Evolutionary conservation across 495 filamentous ascomycete species (phyloP).

Genomic region (Durotheca rogersii): DNA sequence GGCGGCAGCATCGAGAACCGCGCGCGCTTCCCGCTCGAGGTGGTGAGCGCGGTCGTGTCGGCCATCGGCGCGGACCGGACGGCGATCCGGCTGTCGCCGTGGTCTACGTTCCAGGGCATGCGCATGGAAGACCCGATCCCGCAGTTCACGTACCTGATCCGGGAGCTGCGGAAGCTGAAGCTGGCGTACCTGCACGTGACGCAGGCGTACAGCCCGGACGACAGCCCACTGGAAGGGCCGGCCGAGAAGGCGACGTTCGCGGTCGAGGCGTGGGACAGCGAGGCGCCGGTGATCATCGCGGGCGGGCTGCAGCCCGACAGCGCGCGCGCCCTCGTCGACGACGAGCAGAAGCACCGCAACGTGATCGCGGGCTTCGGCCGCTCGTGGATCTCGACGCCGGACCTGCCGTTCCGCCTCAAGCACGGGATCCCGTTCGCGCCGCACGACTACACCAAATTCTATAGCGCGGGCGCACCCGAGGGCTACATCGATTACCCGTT

Average conservation of each 20-base stretch:
- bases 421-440: constrained; percentile 50
- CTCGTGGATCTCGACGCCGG: constrained; percentile 66
- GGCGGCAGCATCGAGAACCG: constrained; percentile 70
- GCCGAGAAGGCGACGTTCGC: constrained; percentile 27
- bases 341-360: constrained; percentile 52
- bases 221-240: neutral
- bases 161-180: constrained; percentile 48
- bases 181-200: constrained; percentile 66
- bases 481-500: constrained; percentile 66
- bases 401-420: constrained; percentile 60
- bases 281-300: constrained; percentile 28
- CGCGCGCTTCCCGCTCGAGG: constrained; percentile 59
- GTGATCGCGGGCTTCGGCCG: constrained; percentile 56
- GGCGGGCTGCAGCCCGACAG: constrained; percentile 27
- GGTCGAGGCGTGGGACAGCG: constrained; percentile 27
- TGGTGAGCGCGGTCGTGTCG: constrained; percentile 54
- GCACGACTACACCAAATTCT: constrained; percentile 61
- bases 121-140: constrained; percentile 50
- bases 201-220: constrained; percentile 43
- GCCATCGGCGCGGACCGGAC: constrained; percentile 63
- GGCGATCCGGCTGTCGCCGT: constrained; percentile 64
- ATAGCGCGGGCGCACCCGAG: constrained; percentile 42
- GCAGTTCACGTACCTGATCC: constrained; percentile 57
- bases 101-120: constrained; percentile 62
- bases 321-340: constrained; percentile 49